Evolutionary conservation across 1,284 basidiomycete species (phyloP).

Genomic region (Boletus hoseneyae): DNA sequence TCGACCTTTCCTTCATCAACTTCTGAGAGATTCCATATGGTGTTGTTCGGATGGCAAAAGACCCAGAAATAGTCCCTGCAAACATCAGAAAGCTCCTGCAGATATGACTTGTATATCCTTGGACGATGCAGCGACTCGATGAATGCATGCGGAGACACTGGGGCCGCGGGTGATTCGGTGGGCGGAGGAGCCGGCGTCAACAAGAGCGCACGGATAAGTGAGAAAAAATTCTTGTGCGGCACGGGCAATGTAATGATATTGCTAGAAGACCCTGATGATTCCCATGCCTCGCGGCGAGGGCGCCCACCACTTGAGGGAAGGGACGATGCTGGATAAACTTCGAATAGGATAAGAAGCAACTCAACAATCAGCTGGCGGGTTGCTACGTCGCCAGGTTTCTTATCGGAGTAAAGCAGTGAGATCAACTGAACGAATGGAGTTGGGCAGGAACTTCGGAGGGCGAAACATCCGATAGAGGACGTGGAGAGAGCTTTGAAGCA

Average conservation of each 20-base stretch:
- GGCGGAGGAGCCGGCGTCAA: slow-evolving; percentile 75
- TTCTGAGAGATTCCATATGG: slow-evolving; percentile 80
- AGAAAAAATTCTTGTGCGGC: slow-evolving; percentile 69
- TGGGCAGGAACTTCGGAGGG: slow-evolving; percentile 80
- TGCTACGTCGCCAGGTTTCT: slow-evolving; percentile 92
- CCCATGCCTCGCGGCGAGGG: slow-evolving; percentile 54
- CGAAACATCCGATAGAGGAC: slow-evolving; percentile 79
- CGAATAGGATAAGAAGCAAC: slow-evolving; percentile 77
- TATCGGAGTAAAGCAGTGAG: slow-evolving; percentile 88
- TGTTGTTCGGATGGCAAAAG: slow-evolving; percentile 94
- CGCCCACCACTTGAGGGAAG: slow-evolving; percentile 50
- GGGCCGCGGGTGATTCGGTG: slow-evolving; percentile 59
- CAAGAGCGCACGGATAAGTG: slow-evolving; percentile 65
- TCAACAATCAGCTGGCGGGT: slow-evolving; percentile 91
- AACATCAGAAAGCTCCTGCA: slow-evolving; percentile 85
- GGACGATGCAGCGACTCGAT: slow-evolving; percentile 81
- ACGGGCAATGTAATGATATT: slow-evolving; percentile 59
- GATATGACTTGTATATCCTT: slow-evolving; percentile 87
- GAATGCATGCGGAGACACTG: slow-evolving; percentile 81
- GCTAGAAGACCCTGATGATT: slow-evolving; percentile 41
- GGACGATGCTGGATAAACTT: slow-evolving; percentile 71
- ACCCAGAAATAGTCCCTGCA: slow-evolving; percentile 99
- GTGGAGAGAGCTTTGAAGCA: slow-evolving; percentile 94
- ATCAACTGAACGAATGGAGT: slow-evolving; percentile 84
- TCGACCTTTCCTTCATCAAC: slow-evolving; percentile 83